Evolutionary conservation across 2,329 filamentous ascomycete species (phyloP), one percentile per base, ranked within the genome.

Genomic region (Aplosporella prunicola): DNA sequence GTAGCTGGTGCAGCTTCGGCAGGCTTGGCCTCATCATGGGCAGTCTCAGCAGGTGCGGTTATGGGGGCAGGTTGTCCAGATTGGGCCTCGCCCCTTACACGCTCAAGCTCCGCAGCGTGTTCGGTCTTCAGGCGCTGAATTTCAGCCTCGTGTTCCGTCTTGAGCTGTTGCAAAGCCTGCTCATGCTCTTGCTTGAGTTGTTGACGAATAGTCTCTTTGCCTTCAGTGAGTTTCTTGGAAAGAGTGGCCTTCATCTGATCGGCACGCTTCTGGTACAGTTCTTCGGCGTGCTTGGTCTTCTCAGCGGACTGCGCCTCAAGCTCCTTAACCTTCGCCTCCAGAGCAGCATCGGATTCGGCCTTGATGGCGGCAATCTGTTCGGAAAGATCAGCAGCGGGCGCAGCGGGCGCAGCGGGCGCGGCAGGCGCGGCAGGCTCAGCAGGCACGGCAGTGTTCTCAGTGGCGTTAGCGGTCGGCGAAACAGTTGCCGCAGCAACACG

Each of bases 191-290:
- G 49, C 34, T 60, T 66, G 13, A 73, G 48, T 8, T 34, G 33
- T n/a, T 27, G 18, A n/a, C n/a, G n/a, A 10, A 32, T 34, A 5
- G 30, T 31, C 31, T 61, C 62, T 43, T 62, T 68, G 9, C 67
- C 60, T 33, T 78, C 73, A 7, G 55, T 60, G 11, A 93, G 67
- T 53, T 82, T 85, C 52, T 75, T 78, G 49, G 78, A 80, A 33
- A 85, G 62, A 2, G 72, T 62, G 15, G 73, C 68, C 51, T 78
- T 81, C 79, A 85, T 82, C 53, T 73, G 74, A 28, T 83, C 75
- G 1, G 77, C 78, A 29, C 78, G 71, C 35, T 71, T 65, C 49
- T 82, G 82, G 42, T 83, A 67, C 9, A 71, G 76, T 20, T 75
- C 71, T 51, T 88, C 82, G 11, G 81, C 64, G 43, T 78, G 74